Evolutionary conservation across 106 monocot genomes (phyloP), one percentile per base, ranked within the genome.

Genomic region (Dendrobium nobile): DNA sequence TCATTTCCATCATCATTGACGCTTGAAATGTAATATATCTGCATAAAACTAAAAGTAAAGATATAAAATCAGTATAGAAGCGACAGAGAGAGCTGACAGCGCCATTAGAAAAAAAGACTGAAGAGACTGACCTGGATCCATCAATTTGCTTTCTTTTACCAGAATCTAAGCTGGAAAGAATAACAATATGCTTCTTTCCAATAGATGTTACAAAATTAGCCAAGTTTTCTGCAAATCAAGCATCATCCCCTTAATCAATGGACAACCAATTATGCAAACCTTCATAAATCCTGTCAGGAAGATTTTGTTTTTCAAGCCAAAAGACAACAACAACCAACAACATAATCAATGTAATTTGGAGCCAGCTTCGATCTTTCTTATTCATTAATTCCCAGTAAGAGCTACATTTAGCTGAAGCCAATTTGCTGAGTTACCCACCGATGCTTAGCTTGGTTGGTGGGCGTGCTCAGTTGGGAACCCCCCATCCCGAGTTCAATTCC

Each of bases 111-210:
- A 77, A 10, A 15, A 16, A 15, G 31, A 19, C 13, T 1, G 43
- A 77, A 79, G 4, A 45, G 48, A 33, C 47, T 11, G 73, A 94
- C 97, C 94, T 92, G 51, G 92, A 85, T 67, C 88, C 77, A 87
- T 91, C 86, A 54, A 95, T 86, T 45, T 54, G 80, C 80, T 93
- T 91, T 77, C 78, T 93, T 82, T 82, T 93, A 82, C 93, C 93
- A 85, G 95, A 93, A 78, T 95, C 95, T 86, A 99, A 82, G 87
- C 99, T 95, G 59, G 99, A 95, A 80, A 99, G 90, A 65, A 99
- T 74, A 72, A 99, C 26, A 13, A 99, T 79, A 84, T 99, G 93
- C 37, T 93, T 88, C 87, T 95, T 99, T 67, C 90, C 90, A 67
- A 44, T 85, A 41, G 80, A 61, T 10, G 80, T 75, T 72, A 90